Percentiles rank a stretch among this genome's conserved stretches.
Conservation (phyloP, 2,329 filamentous ascomycete genomes). For the Cladosporium colombiae region DNA sequence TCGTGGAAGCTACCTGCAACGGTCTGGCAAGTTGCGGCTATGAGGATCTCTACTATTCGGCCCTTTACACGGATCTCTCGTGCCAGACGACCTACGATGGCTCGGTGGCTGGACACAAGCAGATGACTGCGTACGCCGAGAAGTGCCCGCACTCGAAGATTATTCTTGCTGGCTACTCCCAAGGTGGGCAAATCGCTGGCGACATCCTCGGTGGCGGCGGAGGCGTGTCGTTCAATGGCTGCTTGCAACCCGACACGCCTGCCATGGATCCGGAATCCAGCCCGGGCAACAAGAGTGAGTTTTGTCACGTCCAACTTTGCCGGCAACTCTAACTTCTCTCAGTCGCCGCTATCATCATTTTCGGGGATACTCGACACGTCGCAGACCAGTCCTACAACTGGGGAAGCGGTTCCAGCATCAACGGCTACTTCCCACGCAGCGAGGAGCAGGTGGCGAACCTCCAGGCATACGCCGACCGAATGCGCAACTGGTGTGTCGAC, state of each 20-base stretch:
- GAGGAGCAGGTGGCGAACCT: slow-evolving; percentile 22
- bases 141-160: slow-evolving; percentile 25
- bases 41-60: slow-evolving; percentile 34
- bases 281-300: slow-evolving; percentile 22
- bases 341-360: slow-evolving; percentile 26
- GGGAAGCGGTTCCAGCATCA: slow-evolving; percentile 22
- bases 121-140: slow-evolving; percentile 25
- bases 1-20: slow-evolving; percentile 37
- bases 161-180: slow-evolving; percentile 24
- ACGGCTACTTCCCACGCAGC: slow-evolving; percentile 25
- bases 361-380: slow-evolving; percentile 25
- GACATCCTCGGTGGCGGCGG: slow-evolving; percentile 26
- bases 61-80: slow-evolving; percentile 23
- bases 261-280: slow-evolving; percentile 21
- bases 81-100: slow-evolving; percentile 27
- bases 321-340: neutral
- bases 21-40: slow-evolving; percentile 36
- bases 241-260: slow-evolving; percentile 23
- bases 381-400: slow-evolving; percentile 27
- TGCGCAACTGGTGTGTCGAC: slow-evolving; percentile 39
- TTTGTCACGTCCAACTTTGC: neutral
- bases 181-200: slow-evolving; percentile 24
- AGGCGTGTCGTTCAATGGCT: slow-evolving; percentile 24
- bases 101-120: slow-evolving; percentile 21
- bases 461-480: slow-evolving; percentile 18